phyloP scores from a whole-genome alignment of 768 basidiomycete species.

The Russula dissimulans region DNA sequence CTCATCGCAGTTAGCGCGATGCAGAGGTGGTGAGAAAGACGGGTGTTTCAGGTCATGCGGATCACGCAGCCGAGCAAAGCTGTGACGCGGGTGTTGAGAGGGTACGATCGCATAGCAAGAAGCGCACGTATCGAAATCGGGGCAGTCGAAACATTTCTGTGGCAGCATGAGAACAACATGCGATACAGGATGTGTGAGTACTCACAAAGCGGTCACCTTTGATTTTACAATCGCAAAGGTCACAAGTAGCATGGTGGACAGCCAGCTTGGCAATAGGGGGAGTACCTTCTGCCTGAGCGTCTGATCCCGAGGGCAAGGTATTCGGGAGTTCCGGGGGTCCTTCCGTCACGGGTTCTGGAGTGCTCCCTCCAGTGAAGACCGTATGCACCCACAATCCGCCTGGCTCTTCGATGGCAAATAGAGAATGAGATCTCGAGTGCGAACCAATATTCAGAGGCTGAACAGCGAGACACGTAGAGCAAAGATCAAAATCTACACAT shows the following conservation, averaged over 20 bases:
- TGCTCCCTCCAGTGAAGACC: conserved; percentile 37
- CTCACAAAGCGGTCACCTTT: conserved; percentile 65
- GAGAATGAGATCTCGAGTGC: conserved; percentile 40
- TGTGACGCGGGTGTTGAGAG: conserved; percentile 69
- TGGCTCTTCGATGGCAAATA: conserved; percentile 59
- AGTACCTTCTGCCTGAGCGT: background rate
- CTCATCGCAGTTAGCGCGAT: conserved; percentile 55
- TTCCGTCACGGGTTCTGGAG: conserved; percentile 10
- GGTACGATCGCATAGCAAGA: conserved; percentile 62
- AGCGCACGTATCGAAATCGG: conserved; percentile 75
- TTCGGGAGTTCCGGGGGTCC: background rate
- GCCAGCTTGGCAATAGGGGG: conserved; percentile 21
- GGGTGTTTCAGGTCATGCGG: conserved; percentile 41
- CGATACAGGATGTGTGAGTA: background rate
- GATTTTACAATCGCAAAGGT: conserved; percentile 68
- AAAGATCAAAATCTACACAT: conserved; percentile 59
- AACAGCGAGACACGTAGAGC: conserved; percentile 41
- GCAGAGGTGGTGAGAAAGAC: conserved; percentile 20
- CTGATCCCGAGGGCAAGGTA: background rate
- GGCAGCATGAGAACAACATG: background rate
- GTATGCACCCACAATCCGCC: conserved; percentile 59
- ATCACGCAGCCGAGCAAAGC: conserved; percentile 55
- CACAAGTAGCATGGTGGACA: conserved; percentile 61
- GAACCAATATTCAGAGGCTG: conserved; percentile 26
- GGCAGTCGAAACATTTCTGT: conserved; percentile 72